Evolutionary conservation across 1,284 basidiomycete genomes (phyloP), one percentile per base, ranked within the genome.

Genomic region (Veloporphyrellus conicus): DNA sequence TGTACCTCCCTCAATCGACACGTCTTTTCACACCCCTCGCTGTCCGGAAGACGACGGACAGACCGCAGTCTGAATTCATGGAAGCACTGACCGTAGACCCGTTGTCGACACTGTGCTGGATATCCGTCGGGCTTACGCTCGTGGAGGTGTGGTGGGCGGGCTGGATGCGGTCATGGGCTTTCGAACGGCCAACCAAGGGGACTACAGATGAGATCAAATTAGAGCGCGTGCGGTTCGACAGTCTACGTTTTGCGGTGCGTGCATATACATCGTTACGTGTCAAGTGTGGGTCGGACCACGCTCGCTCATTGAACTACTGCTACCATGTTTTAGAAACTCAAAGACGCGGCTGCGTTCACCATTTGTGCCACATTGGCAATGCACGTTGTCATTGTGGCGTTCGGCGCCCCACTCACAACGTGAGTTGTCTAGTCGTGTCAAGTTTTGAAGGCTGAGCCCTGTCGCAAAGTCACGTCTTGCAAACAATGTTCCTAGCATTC

Each of bases 81-180:
- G 78, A 79, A 20, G 70, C 79, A 1, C 64, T 93, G 50, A 91
- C 90, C 2, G 62, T 72, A 14, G 77, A 75, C 56, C 86, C 89
- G 2, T 62, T 70, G 2, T 66, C 70, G 19, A 90, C 88, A 0
- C 66, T 87, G 35, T 58, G 70, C 6, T 89, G 82, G 72, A 70
- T 84, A 37, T 78, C 76, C 43, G 60, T 66, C 0, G 90, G 88
- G 2, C 71, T 76, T 0, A 56, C 68, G 4, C 48, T 88, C 3
- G 64, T 89, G 35, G 79, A 87, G 59, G 67, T 68, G 8, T 90
- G 87, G 84, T 91, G 87, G 86, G 84, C 78, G 2, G 75, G 76
- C 6, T 85, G 80, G 73, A 58, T 88, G 53, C 68, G 76, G 43
- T 51, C 64, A 23, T 87, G 82, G 82, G 74, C 66, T 55, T 68